phyloP scores from a whole-genome alignment of 208 protist species.

The Zelonia costaricensis region DNA sequence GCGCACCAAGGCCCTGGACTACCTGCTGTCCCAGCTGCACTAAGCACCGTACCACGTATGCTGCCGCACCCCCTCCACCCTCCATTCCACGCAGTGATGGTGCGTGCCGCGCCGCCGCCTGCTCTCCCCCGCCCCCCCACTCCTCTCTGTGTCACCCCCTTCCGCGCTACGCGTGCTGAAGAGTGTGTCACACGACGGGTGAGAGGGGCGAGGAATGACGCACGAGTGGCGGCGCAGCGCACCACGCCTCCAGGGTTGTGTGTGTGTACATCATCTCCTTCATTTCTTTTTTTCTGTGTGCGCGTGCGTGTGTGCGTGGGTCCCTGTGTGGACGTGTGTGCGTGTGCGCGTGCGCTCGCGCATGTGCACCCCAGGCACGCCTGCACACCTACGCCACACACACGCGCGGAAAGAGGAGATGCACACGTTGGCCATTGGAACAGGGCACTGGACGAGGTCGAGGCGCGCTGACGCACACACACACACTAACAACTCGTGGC shows the following conservation, averaged over 20 bases:
- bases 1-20: conserved; percentile 81
- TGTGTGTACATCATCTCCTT: too few relatives aligned
- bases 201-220: not conserved
- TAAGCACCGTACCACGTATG: too few relatives aligned
- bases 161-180: too few relatives aligned
- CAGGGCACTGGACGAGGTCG: too few relatives aligned
- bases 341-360: too few relatives aligned
- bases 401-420: conserved; percentile 2
- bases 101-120: not conserved
- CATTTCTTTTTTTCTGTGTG: too few relatives aligned
- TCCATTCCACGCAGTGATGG: not conserved
- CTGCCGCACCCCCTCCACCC: not conserved
- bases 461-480: not conserved
- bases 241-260: too few relatives aligned
- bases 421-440: not conserved
- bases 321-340: not conserved
- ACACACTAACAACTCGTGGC: not conserved
- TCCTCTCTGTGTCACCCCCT: not conserved
- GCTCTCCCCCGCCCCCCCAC: conserved; percentile 1
- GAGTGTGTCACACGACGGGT: too few relatives aligned
- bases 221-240: too few relatives aligned
- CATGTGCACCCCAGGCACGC: too few relatives aligned
- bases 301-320: too few relatives aligned
- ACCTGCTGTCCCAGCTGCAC: conserved; percentile 76
- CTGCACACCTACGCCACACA: too few relatives aligned